Evolutionary conservation across 805 yeast species (phyloP), one percentile per base, ranked within the genome.

Genomic region (Saccharomycopsis sp.): DNA sequence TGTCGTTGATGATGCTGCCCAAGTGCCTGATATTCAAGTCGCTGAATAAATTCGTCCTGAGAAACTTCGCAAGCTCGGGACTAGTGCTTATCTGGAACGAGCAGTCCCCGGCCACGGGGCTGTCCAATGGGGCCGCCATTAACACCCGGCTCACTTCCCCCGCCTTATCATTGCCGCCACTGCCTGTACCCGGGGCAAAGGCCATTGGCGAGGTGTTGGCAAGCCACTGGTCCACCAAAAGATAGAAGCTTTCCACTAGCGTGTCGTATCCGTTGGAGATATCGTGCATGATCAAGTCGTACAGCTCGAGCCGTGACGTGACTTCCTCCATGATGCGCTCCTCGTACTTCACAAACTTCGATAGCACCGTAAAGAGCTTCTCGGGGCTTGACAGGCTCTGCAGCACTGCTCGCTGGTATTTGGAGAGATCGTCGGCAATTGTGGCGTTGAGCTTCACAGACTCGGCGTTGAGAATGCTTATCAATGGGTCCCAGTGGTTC

Each of bases 1-100:
- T 41, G 22, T 41, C 45, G 17, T 41, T 41, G 16, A 33, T 19
- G 23, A 41, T 30, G 19, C 45, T 41, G 5, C 40, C 41, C 7
- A 41, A 15, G 25, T 41, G 45, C 16, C 45, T 15, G 10, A 41
- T 15, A 29, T 37, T 37, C 30, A 41, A 30, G 25, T 30, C 39
- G 13, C 34, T 37, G 17, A 36, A 41, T 15, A 41, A 25, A 19
- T 37, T 30, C 5, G 45, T 19, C 31, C 36, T 41, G 3, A 41
- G 25, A n/a, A 41, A 31, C 13, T 18, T 36, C 15, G 36, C 15
- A 4, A 41, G 23, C 31, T 41, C 38, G 12, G 12, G 10, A 13
- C 35, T 27, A 25, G 9, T 25, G n/a, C n/a, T n/a, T n/a, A n/a
- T n/a, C n/a, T n/a, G n/a, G n/a, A n/a, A n/a, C n/a, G n/a, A n/a